Base-by-base conservation (phyloP, 768 basidiomycete species). In the Lactarius deliciosus region DNA sequence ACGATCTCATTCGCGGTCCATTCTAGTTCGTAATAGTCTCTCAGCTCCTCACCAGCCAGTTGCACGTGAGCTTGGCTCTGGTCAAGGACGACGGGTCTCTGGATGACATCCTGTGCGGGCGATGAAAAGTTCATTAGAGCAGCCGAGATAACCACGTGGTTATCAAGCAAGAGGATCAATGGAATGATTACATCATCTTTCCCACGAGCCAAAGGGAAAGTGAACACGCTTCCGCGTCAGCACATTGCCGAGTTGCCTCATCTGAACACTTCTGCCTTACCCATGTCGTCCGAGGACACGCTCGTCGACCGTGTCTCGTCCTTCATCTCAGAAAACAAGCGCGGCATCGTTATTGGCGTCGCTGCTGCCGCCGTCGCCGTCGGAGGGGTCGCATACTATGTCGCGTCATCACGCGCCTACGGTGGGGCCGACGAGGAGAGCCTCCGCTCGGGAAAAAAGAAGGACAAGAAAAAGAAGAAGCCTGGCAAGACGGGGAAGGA, bases 241-340 rank as follows among this genome's bases (percentile, higher is more conserved):
- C 30, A 16, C 54, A 28, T 18, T 18, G 54, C 57, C 11, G 15
- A n/a, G 8, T 40, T 58, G 20, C 47, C 28, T 30, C 18, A 25
- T 10, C 60, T 20, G 60, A 45, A 45, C 60, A 34, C 55, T 7
- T 32, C 50, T 45, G 57, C 41, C 13, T 53, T 36, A 36, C 41
- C 70, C 73, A 76, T 77, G 74, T 75, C 76, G 47, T 72, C 75
- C 65, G 64, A 77, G 57, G 73, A 60, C 59, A 70, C 71, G 71
- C 74, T 86, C 75, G 71, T 87, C 64, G 87, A 89, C 71, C 88
- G 90, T 73, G 78, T 89, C 15, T 85, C 88, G 54, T 76, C 79
- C 72, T 89, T 91, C 72, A 81, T 93, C 69, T 80, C 85, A 0
- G 91, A 94, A 72, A 86, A 96, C 79, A 92, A 86, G 80, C 86